phyloP scores from a whole-genome alignment of 2,329 filamentous ascomycete genomes.

The Verruconis gallopava region DNA sequence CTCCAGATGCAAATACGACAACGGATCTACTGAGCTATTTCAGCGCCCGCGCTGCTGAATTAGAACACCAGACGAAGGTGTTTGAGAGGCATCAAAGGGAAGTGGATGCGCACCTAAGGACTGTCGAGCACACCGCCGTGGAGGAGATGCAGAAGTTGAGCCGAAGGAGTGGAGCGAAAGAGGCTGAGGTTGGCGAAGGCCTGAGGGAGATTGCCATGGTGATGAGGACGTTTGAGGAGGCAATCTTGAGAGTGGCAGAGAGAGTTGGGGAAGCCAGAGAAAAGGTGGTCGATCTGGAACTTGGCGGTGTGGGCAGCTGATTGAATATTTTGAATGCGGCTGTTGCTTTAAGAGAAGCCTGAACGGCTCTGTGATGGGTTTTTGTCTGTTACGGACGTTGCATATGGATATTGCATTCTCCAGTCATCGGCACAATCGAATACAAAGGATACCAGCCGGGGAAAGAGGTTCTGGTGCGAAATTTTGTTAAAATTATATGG shows the following conservation, averaged over 20 bases:
- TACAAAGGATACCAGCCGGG: too few species aligned
- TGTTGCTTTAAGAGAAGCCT: too few species aligned
- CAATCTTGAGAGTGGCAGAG: slow-evolving; percentile 34
- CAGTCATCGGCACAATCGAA: too few species aligned
- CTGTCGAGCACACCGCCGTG: slow-evolving; percentile 32
- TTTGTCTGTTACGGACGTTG: too few species aligned
- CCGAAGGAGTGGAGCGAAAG: slow-evolving; percentile 18
- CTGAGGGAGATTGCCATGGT: slow-evolving; percentile 33
- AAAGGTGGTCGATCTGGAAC: slow-evolving; percentile 24
- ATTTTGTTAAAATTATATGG: too few species aligned
- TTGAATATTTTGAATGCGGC: too few species aligned
- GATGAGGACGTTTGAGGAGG: slow-evolving; percentile 35
- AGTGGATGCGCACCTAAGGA: slow-evolving; percentile 36
- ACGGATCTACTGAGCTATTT: slow-evolving; percentile 36
- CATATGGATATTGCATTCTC: too few species aligned
- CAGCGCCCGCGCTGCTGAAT: slow-evolving; percentile 25
- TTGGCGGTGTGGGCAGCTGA: background rate
- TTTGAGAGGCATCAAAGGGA: slow-evolving; percentile 30
- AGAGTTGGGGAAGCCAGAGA: slow-evolving; percentile 35
- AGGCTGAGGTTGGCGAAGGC: slow-evolving; percentile 16
- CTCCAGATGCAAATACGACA: slow-evolving; percentile 9
- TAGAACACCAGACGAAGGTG: slow-evolving; percentile 13
- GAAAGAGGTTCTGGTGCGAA: too few species aligned
- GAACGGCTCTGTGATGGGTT: too few species aligned
- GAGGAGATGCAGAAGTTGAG: slow-evolving; percentile 31